Percentiles rank a stretch among this genome's conserved stretches.
Conservation (phyloP, 1,284 basidiomycete genomes). For the Exobasidium rhododendri region DNA sequence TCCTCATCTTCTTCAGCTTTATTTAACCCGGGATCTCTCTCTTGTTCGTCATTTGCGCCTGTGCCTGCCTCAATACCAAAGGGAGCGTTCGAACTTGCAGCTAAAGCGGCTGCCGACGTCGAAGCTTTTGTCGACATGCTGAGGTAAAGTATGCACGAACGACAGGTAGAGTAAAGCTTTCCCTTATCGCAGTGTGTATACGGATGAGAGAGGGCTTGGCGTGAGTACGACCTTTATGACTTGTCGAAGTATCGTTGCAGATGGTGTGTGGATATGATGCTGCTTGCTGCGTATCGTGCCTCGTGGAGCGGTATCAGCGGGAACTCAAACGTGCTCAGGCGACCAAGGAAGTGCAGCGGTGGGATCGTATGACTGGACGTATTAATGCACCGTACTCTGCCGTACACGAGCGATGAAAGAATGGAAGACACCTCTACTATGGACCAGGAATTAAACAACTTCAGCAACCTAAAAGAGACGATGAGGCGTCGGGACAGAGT, state of each 20-base stretch:
- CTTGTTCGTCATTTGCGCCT: conserved; percentile 1
- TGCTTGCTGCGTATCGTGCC: no score
- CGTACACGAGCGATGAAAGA: neutral
- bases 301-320: no score
- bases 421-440: neutral
- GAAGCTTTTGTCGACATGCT: neutral
- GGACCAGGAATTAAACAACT: no score
- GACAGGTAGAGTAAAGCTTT: no score
- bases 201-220: no score
- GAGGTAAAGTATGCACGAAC: neutral
- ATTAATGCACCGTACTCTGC: no score
- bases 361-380: no score
- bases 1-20: conserved; percentile 26
- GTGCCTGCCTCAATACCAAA: neutral
- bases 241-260: neutral
- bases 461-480: no score
- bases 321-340: no score
- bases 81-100: neutral
- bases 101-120: neutral
- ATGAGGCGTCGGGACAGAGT: no score
- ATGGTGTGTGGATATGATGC: neutral
- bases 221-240: neutral
- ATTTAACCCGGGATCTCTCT: conserved; percentile 16
- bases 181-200: no score
- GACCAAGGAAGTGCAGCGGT: no score